Base-by-base conservation (phyloP, 805 yeast genomes). In the Candida ortonii region DNA sequence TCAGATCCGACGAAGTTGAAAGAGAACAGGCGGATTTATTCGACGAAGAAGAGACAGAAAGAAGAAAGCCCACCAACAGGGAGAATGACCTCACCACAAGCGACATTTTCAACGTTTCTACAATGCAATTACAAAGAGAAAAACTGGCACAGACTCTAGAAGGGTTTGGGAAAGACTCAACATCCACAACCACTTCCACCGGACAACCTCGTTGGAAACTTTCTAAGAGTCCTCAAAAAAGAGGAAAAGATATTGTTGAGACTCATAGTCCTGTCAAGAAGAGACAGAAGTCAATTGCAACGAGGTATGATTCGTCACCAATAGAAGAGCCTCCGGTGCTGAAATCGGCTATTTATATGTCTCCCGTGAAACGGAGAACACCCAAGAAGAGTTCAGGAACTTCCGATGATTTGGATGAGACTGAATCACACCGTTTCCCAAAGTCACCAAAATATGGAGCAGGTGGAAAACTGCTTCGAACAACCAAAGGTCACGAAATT, bases 361-460 rank as follows among this genome's bases (percentile, higher is more conserved):
- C 52, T 7, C 48, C 50, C n/a, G 41, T 36, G 33, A 29, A 31
- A 16, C 22, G 42, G 20, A 37, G 39, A 20, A 34, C 33, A 19
- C 22, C 36, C 14, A 28, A 26, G 23, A 34, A 39, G 33, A 22
- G 33, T 8, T 13, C 27, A 12, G 23, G 10, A 11, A n/a, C 25
- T 4, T 10, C 16, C n/a, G 34, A 25, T 16, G 35, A 26, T 11
- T 13, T 16, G 6, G 47, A 46, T 9, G 49, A 47, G 12, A 49
- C 47, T 13, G 48, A 44, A 17, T 27, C 35, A 6, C 45, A 47
- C n/a, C 36, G 75, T 35, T 71, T 71, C 40, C 77, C 77, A 3
- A 55, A 60, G 28, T 70, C 76, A 0, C 74, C 76, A 2, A 64
- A 63, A 25, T 69, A 65, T 38, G 67, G 68, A 0, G 67, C 62